Evolutionary conservation across 2,329 filamentous ascomycete genomes (phyloP).

Genomic region (Fusarium tupiense): DNA sequence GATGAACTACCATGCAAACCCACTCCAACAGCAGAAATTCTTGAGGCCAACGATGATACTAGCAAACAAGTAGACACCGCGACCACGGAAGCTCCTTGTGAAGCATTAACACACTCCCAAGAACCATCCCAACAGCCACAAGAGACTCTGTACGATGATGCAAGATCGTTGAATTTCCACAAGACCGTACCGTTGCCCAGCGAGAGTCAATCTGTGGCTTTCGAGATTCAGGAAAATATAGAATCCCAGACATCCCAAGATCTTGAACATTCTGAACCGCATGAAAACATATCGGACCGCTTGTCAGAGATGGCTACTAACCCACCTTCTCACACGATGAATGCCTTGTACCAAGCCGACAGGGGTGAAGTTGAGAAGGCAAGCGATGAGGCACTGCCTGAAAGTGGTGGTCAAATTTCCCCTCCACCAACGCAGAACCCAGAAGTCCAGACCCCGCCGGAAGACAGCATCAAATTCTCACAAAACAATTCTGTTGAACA

Average conservation of each 20-base stretch:
- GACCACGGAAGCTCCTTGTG: background rate
- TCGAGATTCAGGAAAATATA: background rate
- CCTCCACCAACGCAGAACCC: slow-evolving; percentile 35
- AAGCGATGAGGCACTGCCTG: slow-evolving; percentile 13
- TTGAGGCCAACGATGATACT: slow-evolving; percentile 19
- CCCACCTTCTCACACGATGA: background rate
- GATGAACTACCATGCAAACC: slow-evolving; percentile 15
- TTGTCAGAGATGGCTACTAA: slow-evolving; percentile 5
- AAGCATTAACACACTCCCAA: background rate
- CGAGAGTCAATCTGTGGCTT: background rate
- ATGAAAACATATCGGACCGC: slow-evolving; percentile 30
- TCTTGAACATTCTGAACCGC: slow-evolving; percentile 5
- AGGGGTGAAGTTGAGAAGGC: background rate
- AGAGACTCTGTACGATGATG: slow-evolving; percentile 14
- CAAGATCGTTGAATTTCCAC: background rate
- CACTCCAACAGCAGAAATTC: slow-evolving; percentile 1
- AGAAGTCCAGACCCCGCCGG: slow-evolving; percentile 21
- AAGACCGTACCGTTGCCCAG: background rate
- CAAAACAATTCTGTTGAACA: slow-evolving; percentile 17
- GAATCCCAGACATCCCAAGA: slow-evolving; percentile 7
- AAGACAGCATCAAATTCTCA: slow-evolving; percentile 14
- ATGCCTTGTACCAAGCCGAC: background rate
- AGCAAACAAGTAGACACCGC: slow-evolving; percentile 11
- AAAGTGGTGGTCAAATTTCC: slow-evolving; percentile 31
- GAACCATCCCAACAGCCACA: slow-evolving; percentile 6